These are phyloP conservation scores for Gomphus sp. DNA, from an alignment of 1,284 basidiomycete species.

Conservation along the genomic window DNA sequence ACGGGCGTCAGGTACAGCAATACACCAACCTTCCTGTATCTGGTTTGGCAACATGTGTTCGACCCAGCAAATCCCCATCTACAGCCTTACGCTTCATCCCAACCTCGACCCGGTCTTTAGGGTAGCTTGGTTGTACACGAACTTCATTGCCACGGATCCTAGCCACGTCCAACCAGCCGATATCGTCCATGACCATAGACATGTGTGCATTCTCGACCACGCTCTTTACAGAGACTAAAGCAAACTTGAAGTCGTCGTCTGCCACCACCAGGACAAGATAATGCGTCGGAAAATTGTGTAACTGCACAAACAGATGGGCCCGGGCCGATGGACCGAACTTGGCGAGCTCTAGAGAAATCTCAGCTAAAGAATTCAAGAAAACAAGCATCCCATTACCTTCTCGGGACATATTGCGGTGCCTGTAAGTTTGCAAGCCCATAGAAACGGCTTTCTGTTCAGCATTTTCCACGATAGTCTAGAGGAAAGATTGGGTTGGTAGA, in stretches of 20 bases:
- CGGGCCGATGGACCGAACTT: slow-evolving; percentile 54
- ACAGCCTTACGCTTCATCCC: slow-evolving; percentile 26
- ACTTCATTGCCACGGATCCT: slow-evolving; percentile 43
- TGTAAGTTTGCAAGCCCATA: slow-evolving; percentile 61
- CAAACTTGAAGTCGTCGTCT: slow-evolving; percentile 67
- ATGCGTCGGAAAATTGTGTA: slow-evolving; percentile 58
- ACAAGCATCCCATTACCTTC: slow-evolving; percentile 35
- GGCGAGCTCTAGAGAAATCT: slow-evolving; percentile 35
- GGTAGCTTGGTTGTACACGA: slow-evolving; percentile 15
- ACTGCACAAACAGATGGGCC: slow-evolving; percentile 56
- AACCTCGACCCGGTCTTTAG: slow-evolving; percentile 16
- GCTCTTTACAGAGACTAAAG: slow-evolving; percentile 54
- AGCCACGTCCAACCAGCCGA: slow-evolving; percentile 66
- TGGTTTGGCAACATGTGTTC: neutral
- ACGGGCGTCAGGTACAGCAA: neutral
- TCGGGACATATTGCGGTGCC: slow-evolving; percentile 52
- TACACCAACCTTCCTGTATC: neutral
- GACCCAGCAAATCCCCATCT: neutral
- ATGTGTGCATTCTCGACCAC: slow-evolving; percentile 43
- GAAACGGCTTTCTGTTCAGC: slow-evolving; percentile 70
- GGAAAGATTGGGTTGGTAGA: neutral
- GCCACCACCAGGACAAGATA: slow-evolving; percentile 73
- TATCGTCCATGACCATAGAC: slow-evolving; percentile 59
- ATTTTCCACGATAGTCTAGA: slow-evolving; percentile 62
- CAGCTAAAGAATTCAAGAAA: neutral